A percentile compares a stretch with the other conserved stretches of the same genome.
phyloP scores from a whole-genome alignment of 176 grass and related monocot genomes.

The Poa annua region DNA sequence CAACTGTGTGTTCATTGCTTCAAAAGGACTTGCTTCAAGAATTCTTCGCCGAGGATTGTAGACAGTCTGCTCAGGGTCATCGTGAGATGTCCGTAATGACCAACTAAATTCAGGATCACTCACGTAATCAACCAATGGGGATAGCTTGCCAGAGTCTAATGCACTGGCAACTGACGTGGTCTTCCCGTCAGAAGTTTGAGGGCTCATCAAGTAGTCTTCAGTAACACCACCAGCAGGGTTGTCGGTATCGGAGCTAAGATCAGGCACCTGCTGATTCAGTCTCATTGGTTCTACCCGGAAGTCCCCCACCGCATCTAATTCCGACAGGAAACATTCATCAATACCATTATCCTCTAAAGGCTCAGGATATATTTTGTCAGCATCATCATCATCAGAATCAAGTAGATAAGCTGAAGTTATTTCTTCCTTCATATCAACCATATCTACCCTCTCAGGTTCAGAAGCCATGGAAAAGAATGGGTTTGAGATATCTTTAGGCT shows the following conservation, averaged over 20 bases:
- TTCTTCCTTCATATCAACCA: slow-evolving; percentile 41
- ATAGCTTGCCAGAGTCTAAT: slow-evolving; percentile 32
- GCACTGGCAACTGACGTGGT: slow-evolving; percentile 35
- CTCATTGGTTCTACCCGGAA: slow-evolving; percentile 59
- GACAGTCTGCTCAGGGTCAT: slow-evolving; percentile 74
- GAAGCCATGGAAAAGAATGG: slow-evolving; percentile 32
- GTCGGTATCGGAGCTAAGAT: slow-evolving; percentile 31
- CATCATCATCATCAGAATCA: slow-evolving; percentile 82
- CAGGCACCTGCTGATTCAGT: slow-evolving; percentile 39
- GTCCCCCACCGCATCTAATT: slow-evolving; percentile 73
- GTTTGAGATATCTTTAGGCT: slow-evolving; percentile 40
- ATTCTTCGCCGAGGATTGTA: slow-evolving; percentile 73
- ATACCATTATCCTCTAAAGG: slow-evolving; percentile 56
- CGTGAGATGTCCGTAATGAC: slow-evolving; percentile 49
- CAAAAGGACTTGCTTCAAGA: slow-evolving; percentile 57
- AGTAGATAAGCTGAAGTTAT: slow-evolving; percentile 43
- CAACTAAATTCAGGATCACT: slow-evolving; percentile 45
- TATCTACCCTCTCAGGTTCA: slow-evolving; percentile 38
- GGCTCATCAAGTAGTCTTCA: slow-evolving; percentile 28
- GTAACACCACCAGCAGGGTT: slow-evolving; percentile 40
- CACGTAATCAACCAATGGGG: slow-evolving; percentile 29
- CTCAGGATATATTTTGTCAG: slow-evolving; percentile 71
- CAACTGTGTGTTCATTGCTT: slow-evolving; percentile 52
- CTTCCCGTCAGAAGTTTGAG: slow-evolving; percentile 24
- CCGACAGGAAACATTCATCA: slow-evolving; percentile 74